Evolutionary conservation across 1,284 basidiomycete genomes (phyloP).

Genomic region (Hortiboletus rubellus): DNA sequence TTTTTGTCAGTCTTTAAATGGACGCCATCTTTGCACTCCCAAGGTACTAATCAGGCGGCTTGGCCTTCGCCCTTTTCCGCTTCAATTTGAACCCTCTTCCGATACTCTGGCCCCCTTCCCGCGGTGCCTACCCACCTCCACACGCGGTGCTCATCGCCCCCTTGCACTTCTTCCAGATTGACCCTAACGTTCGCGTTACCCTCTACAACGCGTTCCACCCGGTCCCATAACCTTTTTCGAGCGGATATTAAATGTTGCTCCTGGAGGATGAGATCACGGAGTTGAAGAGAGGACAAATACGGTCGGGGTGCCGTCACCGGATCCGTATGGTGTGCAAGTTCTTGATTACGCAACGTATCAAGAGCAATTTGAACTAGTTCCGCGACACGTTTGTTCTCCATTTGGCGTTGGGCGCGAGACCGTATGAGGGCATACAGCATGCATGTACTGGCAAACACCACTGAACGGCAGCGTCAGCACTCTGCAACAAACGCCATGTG

Average conservation of each 20-base stretch:
- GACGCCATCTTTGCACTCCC: slow-evolving; percentile 9
- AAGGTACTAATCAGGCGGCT: slow-evolving; percentile 25
- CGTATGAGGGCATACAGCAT: slow-evolving; percentile 40
- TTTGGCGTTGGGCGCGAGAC: slow-evolving; percentile 50
- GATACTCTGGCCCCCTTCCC: slow-evolving; percentile 37
- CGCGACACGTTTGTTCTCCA: slow-evolving; percentile 72
- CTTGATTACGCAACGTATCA: slow-evolving; percentile 82
- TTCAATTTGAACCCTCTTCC: slow-evolving; percentile 36
- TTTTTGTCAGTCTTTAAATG: slow-evolving; percentile 19
- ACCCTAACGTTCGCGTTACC: slow-evolving; percentile 92
- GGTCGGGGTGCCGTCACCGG: slow-evolving; percentile 76
- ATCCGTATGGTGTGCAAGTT: slow-evolving; percentile 83
- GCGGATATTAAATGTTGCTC: slow-evolving; percentile 73
- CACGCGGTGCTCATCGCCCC: slow-evolving; percentile 84
- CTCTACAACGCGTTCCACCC: slow-evolving; percentile 88
- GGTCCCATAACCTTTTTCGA: slow-evolving; percentile 79
- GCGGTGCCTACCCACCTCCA: slow-evolving; percentile 78
- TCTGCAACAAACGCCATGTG: slow-evolving; percentile 10
- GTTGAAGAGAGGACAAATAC: slow-evolving; percentile 85
- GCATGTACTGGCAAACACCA: slow-evolving; percentile 37
- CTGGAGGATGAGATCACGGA: slow-evolving; percentile 88
- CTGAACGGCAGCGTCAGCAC: slow-evolving; percentile 31
- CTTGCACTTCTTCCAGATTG: slow-evolving; percentile 83
- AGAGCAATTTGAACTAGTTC: slow-evolving; percentile 80
- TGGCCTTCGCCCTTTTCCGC: slow-evolving; percentile 31